Evolutionary conservation across 2,329 filamentous ascomycete species (phyloP), one percentile per base, ranked within the genome.

Genomic region (Paramyrothecium sp.): DNA sequence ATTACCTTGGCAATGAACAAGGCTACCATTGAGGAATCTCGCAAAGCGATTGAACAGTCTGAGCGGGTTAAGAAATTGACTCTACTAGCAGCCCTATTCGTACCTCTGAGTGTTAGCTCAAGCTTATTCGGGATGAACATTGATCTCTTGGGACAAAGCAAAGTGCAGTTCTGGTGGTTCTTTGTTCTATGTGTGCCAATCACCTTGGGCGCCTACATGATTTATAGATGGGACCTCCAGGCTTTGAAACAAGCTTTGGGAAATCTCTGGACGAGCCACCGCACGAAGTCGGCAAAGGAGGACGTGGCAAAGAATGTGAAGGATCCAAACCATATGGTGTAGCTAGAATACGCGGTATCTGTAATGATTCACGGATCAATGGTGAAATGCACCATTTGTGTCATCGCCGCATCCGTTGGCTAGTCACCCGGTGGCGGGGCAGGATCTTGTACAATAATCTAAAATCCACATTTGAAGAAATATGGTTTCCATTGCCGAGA

Each of bases 1-100:
- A 60, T 60, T 7, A 60, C 58, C 7, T 34, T 60, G 30, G 52
- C 55, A 38, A 60, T 60, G 55, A 57, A 57, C 38, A 55, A 53
- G 51, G 49, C 55, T 3, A 55, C 46, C 5, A 56, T 60, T 47
- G 55, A 59, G 20, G 55, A 57, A 48, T 60, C 55, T 7, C 49
- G 55, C 21, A 60, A 54, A 54, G 58, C 53, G 12, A 55, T 60
- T 22, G 58, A 59, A 44, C 58, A 59, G 46, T 59, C 58, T 23
- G 48, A 57, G 17, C 16, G 58, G 44, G 30, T 57, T 2, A 60
- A 60, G 50, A 57, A 51, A 22, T 38, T 60, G 51, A 60, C 58
- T 22, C 11, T 59, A 3, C 55, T 59, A 5, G 58, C 58, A 23
- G 54, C 55, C 11, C 38, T 59, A 12, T 59, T 60, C 41, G 56